Percentiles rank a stretch among this genome's conserved stretches.
These are phyloP conservation scores for Tetrahymena thermophila DNA, from an alignment of 73 alveolate species.

Conservation along the genomic window DNA sequence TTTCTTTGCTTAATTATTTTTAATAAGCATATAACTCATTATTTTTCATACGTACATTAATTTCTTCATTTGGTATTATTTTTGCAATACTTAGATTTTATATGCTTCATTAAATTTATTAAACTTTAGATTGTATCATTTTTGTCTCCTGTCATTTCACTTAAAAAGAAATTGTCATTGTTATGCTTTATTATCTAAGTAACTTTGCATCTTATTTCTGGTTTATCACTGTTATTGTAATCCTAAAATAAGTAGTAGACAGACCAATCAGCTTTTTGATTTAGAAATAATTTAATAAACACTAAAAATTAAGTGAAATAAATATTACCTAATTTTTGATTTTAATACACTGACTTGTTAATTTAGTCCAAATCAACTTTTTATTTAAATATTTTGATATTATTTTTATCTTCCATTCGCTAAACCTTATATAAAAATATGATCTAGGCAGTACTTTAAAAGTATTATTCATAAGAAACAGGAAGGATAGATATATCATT, in stretches of 20 bases:
- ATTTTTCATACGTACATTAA: background rate
- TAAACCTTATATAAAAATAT: background rate
- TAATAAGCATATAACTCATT: background rate
- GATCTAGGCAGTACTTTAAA: background rate
- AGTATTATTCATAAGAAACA: background rate
- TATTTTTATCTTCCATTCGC: background rate
- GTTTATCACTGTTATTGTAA: background rate
- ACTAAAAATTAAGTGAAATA: background rate
- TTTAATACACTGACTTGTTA: background rate
- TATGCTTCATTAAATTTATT: background rate
- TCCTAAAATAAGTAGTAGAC: background rate
- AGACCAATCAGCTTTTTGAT: background rate
- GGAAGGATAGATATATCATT: background rate
- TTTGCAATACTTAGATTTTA: background rate
- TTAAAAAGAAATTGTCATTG: background rate
- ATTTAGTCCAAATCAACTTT: background rate
- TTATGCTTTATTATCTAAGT: background rate
- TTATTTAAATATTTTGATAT: background rate
- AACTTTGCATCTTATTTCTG: background rate
- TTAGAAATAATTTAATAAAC: background rate
- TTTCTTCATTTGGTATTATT: too few relatives aligned
- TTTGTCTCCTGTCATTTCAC: background rate
- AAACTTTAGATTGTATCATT: background rate
- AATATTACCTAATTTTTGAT: background rate
- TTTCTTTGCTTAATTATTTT: too few relatives aligned